Conservation (phyloP, 2,329 filamentous ascomycete genomes). For the Karstenula rhodostoma region DNA sequence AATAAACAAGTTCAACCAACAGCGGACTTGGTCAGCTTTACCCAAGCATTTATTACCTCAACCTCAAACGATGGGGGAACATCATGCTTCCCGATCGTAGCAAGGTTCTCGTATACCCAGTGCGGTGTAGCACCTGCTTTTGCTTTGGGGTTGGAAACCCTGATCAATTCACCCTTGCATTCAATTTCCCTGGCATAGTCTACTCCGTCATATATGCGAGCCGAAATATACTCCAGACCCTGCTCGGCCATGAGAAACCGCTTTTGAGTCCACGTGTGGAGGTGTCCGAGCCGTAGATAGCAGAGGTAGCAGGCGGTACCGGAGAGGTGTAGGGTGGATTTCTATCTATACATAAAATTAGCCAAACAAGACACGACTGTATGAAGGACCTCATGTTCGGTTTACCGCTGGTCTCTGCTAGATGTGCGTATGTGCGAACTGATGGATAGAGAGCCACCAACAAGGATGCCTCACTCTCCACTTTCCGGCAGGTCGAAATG, state of each 20-base stretch:
- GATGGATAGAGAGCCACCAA: neutral
- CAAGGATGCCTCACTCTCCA: neutral
- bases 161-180: conserved; percentile 1
- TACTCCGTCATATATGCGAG: neutral
- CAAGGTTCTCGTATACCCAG: neutral
- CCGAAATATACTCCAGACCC: neutral
- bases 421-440: neutral
- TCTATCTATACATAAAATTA: neutral
- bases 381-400: neutral
- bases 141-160: neutral
- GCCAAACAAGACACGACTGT: neutral
- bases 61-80: neutral
- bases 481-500: neutral
- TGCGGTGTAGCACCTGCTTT: neutral
- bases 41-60: conserved; percentile 3
- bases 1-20: neutral
- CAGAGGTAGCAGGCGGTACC: neutral
- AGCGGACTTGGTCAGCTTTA: conserved; percentile 11
- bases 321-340: neutral
- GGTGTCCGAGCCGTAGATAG: neutral
- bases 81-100: conserved; percentile 1
- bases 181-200: neutral
- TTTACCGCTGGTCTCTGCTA: neutral
- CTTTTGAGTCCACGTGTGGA: neutral
- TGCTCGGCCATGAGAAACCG: neutral